Evolutionary conservation across 371 early-diverging fungal genomes (phyloP).

Genomic region (Fennellomyces sp.): DNA sequence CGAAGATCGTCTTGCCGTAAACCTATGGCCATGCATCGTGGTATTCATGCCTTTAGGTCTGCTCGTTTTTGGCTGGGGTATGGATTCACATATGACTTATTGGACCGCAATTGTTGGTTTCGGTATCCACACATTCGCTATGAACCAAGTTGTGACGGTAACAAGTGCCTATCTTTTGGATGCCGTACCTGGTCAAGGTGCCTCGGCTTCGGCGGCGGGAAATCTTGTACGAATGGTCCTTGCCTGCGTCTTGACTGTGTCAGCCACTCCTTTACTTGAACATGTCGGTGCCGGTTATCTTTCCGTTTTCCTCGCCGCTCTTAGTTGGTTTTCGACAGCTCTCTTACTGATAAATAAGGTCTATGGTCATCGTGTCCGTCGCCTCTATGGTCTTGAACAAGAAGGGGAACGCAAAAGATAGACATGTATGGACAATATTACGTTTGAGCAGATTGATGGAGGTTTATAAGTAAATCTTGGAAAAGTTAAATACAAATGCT

Average conservation of each 20-base stretch:
- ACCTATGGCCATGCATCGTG: conserved; percentile 33
- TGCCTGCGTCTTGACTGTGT: conserved; percentile 39
- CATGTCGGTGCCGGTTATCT: conserved; percentile 27
- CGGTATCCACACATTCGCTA: conserved; percentile 34
- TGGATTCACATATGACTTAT: conserved; percentile 32
- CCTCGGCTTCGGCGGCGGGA: conserved; percentile 46
- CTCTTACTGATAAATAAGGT: conserved; percentile 16
- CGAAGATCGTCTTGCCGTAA: conserved; percentile 26
- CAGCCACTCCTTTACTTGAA: conserved; percentile 26
- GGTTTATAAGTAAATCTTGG: no score
- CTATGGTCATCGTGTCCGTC: conserved; percentile 16
- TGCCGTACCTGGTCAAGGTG: conserved; percentile 43
- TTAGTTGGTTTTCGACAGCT: conserved; percentile 10
- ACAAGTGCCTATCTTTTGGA: conserved; percentile 48
- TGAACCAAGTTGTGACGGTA: conserved; percentile 27
- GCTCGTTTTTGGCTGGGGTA: conserved; percentile 51
- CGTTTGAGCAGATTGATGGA: no score
- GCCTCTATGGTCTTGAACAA: conserved; percentile 16
- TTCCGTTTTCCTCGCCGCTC: conserved; percentile 21
- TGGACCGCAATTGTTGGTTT: conserved; percentile 46
- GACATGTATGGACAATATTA: no score
- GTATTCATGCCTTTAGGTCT: conserved; percentile 45
- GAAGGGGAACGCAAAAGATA: background rate
- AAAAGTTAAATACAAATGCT: no score
- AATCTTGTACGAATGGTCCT: conserved; percentile 43